Evolutionary conservation across 2,329 filamentous ascomycete species (phyloP), one percentile per base, ranked within the genome.

Genomic region (Ophiostoma himal-ulmi): DNA sequence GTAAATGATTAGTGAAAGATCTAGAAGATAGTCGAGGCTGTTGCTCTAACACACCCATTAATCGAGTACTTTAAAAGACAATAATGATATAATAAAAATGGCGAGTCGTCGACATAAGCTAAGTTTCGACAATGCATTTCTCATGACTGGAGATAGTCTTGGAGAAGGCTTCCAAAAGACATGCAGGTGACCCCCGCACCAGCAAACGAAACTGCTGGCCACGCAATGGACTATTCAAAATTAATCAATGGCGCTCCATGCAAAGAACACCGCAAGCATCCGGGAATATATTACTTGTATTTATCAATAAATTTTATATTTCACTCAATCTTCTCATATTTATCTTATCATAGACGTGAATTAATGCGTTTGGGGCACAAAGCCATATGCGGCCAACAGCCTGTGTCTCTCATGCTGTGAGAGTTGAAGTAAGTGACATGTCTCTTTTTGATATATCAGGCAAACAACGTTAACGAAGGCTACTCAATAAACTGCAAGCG

Each of bases 341-440:
- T 22, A 54, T 54, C 5, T 30, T 30, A 26, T 34, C 57, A 34
- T 26, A 26, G n/a, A 41, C 30, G 62, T 66, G 62, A 36, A 66
- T 36, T 37, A 36, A 17, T 66, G 62, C 34, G n/a, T 39, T 37
- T 62, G 39, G n/a, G n/a, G 22, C 30, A 62, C 26, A 14, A 62
- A 30, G 26, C 20, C 26, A 26, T 65, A 20, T 39, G 62, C 36
- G 37, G 34, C 62, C 34, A 62, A 62, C 26, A 62, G n/a, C 34
- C 57, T 20, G 62, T 66, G 62, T 66, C 39, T 39, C 34, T 8
- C 36, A 37, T 64, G 69, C 44, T 36, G 39, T 41, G 65, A 52
- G 65, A 70, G 48, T 41, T 57, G 5, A 39, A 70, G 69, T 52
- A 70, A 22, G 69, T 39, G 65, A 70, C 52, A 37, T 36, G 52